These are phyloP conservation scores for Neonectria ditissima DNA, from an alignment of 2,329 filamentous ascomycete genomes.

Conservation along the genomic window DNA sequence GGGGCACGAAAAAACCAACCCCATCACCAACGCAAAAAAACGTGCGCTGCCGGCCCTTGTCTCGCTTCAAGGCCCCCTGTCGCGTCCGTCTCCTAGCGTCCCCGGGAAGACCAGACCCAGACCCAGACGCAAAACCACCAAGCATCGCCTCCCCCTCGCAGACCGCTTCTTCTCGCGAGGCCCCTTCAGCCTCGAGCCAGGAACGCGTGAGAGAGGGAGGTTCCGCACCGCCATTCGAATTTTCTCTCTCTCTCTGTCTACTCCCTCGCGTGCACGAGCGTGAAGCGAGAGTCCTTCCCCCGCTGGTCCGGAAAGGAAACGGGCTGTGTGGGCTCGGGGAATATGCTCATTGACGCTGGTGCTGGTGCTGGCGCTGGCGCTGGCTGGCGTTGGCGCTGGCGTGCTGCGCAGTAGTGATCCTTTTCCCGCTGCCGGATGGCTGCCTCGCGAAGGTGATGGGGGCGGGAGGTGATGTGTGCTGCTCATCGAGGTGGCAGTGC, in stretches of 20 bases:
- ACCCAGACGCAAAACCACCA: constrained; percentile 3
- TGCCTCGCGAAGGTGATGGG: not conserved
- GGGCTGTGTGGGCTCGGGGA: constrained; percentile 3
- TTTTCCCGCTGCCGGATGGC: not conserved
- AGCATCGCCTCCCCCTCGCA: constrained; percentile 14
- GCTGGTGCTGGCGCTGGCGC: not conserved
- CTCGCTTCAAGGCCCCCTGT: constrained; percentile 6
- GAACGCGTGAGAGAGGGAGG: constrained; percentile 16
- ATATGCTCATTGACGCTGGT: constrained; percentile 2
- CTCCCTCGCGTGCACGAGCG: not conserved
- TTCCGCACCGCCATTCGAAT: constrained; percentile 9
- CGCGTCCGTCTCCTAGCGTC: constrained; percentile 3
- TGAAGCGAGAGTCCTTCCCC: not conserved
- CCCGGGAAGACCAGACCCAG: constrained; percentile 4
- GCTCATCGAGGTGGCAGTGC: not conserved
- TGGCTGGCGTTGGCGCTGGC: constrained; percentile 13
- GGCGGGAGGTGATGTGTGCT: not conserved
- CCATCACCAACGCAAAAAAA: constrained; percentile 8
- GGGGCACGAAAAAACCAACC: constrained; percentile 10
- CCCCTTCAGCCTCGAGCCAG: constrained; percentile 9
- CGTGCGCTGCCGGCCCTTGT: constrained; percentile 6
- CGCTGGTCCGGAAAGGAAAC: constrained; percentile 12
- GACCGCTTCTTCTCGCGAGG: constrained; percentile 22
- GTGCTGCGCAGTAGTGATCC: constrained; percentile 5
- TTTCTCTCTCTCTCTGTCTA: not conserved